Conservation (phyloP, 1,284 basidiomycete genomes). For the Trametes sp. region DNA sequence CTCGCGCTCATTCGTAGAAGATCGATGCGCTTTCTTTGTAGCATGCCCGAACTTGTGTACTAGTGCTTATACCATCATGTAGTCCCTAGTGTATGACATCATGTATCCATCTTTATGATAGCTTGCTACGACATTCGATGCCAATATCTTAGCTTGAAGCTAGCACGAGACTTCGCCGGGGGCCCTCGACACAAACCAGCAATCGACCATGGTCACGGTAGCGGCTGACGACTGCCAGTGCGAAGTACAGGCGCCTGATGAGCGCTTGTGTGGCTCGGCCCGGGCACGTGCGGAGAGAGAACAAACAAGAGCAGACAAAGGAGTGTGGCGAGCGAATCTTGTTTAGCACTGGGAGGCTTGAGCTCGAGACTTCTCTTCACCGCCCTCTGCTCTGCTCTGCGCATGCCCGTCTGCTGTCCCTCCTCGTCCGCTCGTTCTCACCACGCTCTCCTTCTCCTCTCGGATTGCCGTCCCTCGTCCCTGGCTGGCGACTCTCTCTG, state of each 20-base stretch:
- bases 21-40: not conserved
- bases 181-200: too few species aligned
- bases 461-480: slow-evolving; percentile 3
- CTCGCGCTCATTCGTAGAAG: not conserved
- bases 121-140: too few species aligned
- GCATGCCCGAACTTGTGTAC: not conserved
- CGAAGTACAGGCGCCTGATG: not conserved
- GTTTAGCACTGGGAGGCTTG: slow-evolving; percentile 16
- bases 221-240: too few species aligned
- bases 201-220: too few species aligned
- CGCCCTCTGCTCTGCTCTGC: slow-evolving; percentile 10
- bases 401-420: not conserved
- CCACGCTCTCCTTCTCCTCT: slow-evolving; percentile 10
- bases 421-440: slow-evolving; percentile 2
- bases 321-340: slow-evolving; percentile 25
- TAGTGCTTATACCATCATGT: slow-evolving; percentile 4
- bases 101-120: not conserved
- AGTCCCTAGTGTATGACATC: slow-evolving; percentile 1
- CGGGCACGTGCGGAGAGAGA: not conserved
- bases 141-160: too few species aligned
- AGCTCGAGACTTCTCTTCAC: not conserved
- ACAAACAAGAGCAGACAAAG: slow-evolving; percentile 26
- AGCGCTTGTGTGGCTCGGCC: not conserved
- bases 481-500: not conserved
- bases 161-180: too few species aligned